phyloP scores from a whole-genome alignment of 805 yeast genomes.

The Candida caryicola region DNA sequence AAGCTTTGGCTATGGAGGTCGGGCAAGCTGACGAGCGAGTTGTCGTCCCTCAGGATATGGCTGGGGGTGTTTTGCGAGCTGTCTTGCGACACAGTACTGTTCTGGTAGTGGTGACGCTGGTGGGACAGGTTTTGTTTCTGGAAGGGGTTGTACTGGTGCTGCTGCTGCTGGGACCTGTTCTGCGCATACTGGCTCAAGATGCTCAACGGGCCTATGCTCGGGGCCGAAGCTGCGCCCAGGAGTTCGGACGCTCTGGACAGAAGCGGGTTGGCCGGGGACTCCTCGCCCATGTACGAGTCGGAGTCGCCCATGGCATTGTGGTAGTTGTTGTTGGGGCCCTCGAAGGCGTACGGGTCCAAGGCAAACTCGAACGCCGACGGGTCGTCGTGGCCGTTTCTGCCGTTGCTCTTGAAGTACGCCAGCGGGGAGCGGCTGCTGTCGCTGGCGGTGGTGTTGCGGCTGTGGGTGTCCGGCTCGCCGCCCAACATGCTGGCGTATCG shows the following conservation, averaged over 20 bases:
- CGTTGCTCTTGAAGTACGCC: not conserved
- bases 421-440: slow-evolving; percentile 1
- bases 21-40: slow-evolving; percentile 30
- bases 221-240: not conserved
- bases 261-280: not conserved
- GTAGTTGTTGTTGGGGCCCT: slow-evolving; percentile 34
- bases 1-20: slow-evolving; percentile 17
- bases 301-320: slow-evolving; percentile 1
- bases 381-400: not conserved
- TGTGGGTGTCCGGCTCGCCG: no score
- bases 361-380: slow-evolving; percentile 27
- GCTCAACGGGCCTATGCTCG: slow-evolving; percentile 10
- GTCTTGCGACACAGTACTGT: slow-evolving; percentile 6
- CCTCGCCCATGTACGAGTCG: not conserved
- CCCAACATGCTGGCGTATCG: no score
- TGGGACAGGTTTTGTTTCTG: not conserved
- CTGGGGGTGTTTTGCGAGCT: slow-evolving; percentile 19
- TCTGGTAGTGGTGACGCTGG: not conserved
- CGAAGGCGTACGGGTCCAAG: slow-evolving; percentile 49
- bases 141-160: not conserved
- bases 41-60: slow-evolving; percentile 22
- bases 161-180: not conserved
- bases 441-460: not conserved
- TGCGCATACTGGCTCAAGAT: slow-evolving; percentile 1
- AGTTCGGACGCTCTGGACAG: not conserved